Percentiles rank a stretch among this genome's conserved stretches.
Evolutionary conservation across 305 asterid genomes (phyloP).

Genomic region (Fraxinus floribunda): DNA sequence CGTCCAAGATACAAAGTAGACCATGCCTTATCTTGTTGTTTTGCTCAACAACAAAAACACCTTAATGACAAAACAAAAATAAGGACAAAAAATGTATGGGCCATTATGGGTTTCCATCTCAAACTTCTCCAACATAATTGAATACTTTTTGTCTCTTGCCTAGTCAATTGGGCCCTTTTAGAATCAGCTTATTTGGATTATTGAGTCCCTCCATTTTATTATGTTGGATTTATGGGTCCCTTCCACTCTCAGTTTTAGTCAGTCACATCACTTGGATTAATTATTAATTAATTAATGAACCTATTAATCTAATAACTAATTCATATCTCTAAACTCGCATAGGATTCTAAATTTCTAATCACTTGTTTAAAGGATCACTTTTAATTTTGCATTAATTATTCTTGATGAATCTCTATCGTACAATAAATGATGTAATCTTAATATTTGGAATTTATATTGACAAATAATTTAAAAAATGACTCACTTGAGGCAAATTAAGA

Average conservation of each 20-base stretch:
- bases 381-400: not conserved
- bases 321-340: conserved; percentile 31
- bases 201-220: conserved; percentile 16
- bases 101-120: conserved; percentile 12
- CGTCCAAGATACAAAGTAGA: not conserved
- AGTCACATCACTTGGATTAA: conserved; percentile 11
- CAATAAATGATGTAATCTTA: not conserved
- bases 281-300: conserved; percentile 5
- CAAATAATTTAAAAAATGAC: not conserved
- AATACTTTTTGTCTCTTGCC: conserved; percentile 23
- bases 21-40: not conserved
- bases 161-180: conserved; percentile 11
- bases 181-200: conserved; percentile 26
- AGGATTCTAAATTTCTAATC: conserved; percentile 27
- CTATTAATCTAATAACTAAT: conserved; percentile 20
- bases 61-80: not conserved
- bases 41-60: not conserved
- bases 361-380: conserved; percentile 5
- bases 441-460: not conserved
- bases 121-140: conserved; percentile 1
- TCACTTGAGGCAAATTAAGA: too few relatives aligned
- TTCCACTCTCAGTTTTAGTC: not conserved
- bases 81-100: conserved; percentile 13
- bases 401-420: not conserved
- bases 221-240: conserved; percentile 25